A percentile compares a stretch with the other conserved stretches of the same genome.
Conservation (phyloP, 2,329 filamentous ascomycete species). For the Monilinia laxa region DNA sequence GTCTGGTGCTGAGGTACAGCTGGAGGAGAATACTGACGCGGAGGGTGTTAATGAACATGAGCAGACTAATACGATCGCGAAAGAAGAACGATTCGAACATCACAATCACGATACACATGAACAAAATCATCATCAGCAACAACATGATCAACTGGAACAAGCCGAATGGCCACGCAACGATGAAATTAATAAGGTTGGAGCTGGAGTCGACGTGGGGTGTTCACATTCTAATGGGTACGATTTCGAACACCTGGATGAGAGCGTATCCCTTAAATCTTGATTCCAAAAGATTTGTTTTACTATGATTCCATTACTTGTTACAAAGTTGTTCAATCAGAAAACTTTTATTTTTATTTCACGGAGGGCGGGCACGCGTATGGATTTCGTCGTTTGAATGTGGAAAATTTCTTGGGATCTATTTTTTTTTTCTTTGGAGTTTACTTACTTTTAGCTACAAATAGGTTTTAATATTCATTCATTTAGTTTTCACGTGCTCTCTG, state of each 20-base stretch:
- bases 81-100: neutral
- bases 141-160: constrained; percentile 2
- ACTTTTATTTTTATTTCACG: neutral
- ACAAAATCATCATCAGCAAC: neutral
- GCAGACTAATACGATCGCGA: neutral
- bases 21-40: neutral
- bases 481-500: neutral
- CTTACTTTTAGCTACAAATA: constrained; percentile 22
- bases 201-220: neutral
- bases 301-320: constrained; percentile 1
- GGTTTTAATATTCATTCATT: constrained; percentile 21
- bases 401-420: constrained; percentile 9
- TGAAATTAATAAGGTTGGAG: neutral
- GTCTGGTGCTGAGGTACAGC: neutral
- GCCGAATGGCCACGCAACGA: neutral
- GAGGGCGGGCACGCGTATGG: neutral
- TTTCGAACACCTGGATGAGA: constrained; percentile 21
- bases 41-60: constrained; percentile 2
- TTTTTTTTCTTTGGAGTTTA: neutral
- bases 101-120: constrained; percentile 9
- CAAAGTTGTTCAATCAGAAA: neutral
- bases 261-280: constrained; percentile 20
- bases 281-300: neutral
- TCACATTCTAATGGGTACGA: constrained; percentile 6
- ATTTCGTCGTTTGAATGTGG: neutral